Base-by-base conservation (phyloP, 108 stramenopile genomes). In the Fistulifera solaris region DNA sequence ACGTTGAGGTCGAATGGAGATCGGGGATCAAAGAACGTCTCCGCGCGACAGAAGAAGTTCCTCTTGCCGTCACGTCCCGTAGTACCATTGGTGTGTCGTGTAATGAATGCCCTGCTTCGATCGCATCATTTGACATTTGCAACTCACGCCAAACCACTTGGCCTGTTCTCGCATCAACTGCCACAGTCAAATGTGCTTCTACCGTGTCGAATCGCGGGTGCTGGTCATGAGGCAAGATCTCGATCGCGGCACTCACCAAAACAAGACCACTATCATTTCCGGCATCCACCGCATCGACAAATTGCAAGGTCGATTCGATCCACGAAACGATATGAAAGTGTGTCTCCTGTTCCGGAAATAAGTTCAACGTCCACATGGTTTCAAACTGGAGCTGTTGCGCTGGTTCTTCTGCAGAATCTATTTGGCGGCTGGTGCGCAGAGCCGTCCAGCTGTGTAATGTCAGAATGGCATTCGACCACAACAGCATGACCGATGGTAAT, bases 391-490 rank as follows among this genome's bases (percentile, higher is more conserved):
- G 35, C 24, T 57, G 26, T 1, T 12, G 35, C 15, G 56, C 16
- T 22, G 42, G 23, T 21, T 45, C 14, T 11, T 43, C 19, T 35
- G 3, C 6, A 35, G 31, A 35, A 35, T 3, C 31, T 35, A 6
- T 3, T 35, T 35, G 31, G 31, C 31, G 3, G 3, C 6, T 35
- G 3, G 31, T 6, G 31, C 31, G 31, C 3, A 35, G 31, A 22
- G 26, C 40, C 35, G 84, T 85, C 27, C 86, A 51, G 27, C 63
- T 71, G 54, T 86, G 82, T 27, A 87, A 38, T 8, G 66, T 65
- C 35, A 90, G 63, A 38, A 59, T 66, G 5, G 85, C 89, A 59
- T 90, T 79, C 38, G 77, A 80, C 89, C 89, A 90, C 1, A 90
- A 62, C 7, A 78, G 75, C 2, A 67, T 68, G 12, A 84, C 53